phyloP scores from a whole-genome alignment of 176 grass and related monocot species.

The Triticum monococcum region DNA sequence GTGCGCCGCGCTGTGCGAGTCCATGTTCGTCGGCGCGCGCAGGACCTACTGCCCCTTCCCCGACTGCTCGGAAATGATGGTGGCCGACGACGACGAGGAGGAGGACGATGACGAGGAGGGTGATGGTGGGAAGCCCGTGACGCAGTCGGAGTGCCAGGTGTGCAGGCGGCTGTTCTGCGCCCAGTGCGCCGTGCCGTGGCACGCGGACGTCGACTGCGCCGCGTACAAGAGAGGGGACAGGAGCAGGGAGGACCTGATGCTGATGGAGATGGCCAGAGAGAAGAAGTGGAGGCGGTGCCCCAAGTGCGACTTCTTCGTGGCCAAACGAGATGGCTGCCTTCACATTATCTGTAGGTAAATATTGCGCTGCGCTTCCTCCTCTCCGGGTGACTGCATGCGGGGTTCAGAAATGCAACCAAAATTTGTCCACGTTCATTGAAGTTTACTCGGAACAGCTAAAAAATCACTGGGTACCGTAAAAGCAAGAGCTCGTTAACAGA shows the following conservation, averaged over 20 bases:
- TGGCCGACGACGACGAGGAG: slow-evolving; percentile 27
- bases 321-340: slow-evolving; percentile 43
- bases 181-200: slow-evolving; percentile 57
- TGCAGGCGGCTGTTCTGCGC: slow-evolving; percentile 66
- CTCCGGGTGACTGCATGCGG: neutral
- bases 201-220: slow-evolving; percentile 41
- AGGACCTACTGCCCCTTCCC: slow-evolving; percentile 63
- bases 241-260: slow-evolving; percentile 48
- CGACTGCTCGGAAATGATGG: slow-evolving; percentile 67
- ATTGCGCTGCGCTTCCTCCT: neutral
- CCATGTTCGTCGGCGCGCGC: slow-evolving; percentile 32
- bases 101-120: neutral
- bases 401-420: too few relatives aligned
- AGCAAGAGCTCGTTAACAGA: too few relatives aligned
- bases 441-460: too few relatives aligned
- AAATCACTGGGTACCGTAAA: too few relatives aligned
- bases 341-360: slow-evolving; percentile 73
- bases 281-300: slow-evolving; percentile 69
- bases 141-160: slow-evolving; percentile 54
- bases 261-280: slow-evolving; percentile 49
- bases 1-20: slow-evolving; percentile 49
- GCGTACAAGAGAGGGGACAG: slow-evolving; percentile 41
- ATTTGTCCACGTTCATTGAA: too few relatives aligned
- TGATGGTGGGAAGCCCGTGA: slow-evolving; percentile 10
- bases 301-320: slow-evolving; percentile 58